Evolutionary conservation across 768 basidiomycete species (phyloP).

Genomic region (Suillus subalutaceus): DNA sequence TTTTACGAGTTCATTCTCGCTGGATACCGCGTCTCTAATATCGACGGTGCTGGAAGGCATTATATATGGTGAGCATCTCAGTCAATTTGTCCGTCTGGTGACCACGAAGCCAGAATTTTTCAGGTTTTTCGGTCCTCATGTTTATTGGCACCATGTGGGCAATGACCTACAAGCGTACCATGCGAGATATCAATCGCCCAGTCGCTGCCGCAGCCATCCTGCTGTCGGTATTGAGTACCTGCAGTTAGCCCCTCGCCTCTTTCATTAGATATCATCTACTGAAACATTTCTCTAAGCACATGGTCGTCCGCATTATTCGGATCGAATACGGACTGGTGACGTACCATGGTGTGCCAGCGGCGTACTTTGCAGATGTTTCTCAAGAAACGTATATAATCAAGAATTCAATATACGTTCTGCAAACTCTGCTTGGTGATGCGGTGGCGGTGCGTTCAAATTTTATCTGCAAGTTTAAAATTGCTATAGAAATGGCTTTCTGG

Average conservation of each 20-base stretch:
- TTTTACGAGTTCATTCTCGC: no score
- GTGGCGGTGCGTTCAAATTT: conserved; percentile 7
- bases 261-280: background rate
- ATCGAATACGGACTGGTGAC: conserved; percentile 22
- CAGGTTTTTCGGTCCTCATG: conserved; percentile 1
- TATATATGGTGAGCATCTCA: no score
- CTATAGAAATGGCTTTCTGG: background rate
- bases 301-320: conserved; percentile 17
- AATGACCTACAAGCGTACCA: background rate
- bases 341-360: conserved; percentile 24
- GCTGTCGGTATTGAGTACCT: conserved; percentile 25
- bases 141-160: background rate
- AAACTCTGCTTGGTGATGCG: conserved; percentile 15
- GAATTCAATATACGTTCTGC: conserved; percentile 21
- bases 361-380: conserved; percentile 18
- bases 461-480: background rate
- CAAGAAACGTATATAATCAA: conserved; percentile 27
- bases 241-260: conserved; percentile 14
- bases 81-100: no score
- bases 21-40: no score
- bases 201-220: conserved; percentile 21
- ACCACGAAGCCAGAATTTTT: background rate
- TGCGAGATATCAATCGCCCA: conserved; percentile 11
- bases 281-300: conserved; percentile 14
- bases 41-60: no score